These are phyloP conservation scores for Rosellinia necatrix DNA, from an alignment of 2,329 filamentous ascomycete genomes.

Conservation along the genomic window DNA sequence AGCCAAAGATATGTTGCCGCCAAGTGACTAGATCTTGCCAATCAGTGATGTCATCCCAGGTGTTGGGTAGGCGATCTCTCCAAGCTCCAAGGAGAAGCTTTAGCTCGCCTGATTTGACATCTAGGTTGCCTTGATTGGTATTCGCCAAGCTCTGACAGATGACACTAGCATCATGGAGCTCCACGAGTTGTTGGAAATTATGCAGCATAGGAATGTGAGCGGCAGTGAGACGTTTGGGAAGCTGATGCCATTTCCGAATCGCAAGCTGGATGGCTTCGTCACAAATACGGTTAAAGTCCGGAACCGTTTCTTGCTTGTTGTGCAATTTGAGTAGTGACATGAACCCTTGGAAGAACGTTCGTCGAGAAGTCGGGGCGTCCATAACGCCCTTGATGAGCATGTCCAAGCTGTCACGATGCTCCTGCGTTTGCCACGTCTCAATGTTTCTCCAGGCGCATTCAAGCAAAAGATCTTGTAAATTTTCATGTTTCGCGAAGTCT, in stretches of 20 bases:
- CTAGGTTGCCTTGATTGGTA: conserved; percentile 84
- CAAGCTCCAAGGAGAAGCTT: conserved; percentile 93
- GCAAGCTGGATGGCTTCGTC: conserved; percentile 97
- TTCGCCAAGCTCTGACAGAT: conserved; percentile 89
- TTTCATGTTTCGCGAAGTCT: conserved; percentile 98
- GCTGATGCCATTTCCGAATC: conserved; percentile 97
- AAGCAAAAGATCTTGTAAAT: conserved; percentile 92
- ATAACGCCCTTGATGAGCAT: conserved; percentile 95
- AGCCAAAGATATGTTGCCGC: conserved; percentile 97
- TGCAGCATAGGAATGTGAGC: conserved; percentile 94
- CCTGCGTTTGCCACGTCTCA: conserved; percentile 88
- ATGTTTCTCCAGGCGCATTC: conserved; percentile 96
- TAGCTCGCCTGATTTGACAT: conserved; percentile 92
- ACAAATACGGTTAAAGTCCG: conserved; percentile 86
- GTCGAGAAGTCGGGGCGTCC: conserved; percentile 90
- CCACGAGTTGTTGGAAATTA: conserved; percentile 97
- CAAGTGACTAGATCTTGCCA: conserved; percentile 99
- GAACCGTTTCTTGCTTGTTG: conserved; percentile 77
- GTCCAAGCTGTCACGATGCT: conserved; percentile 87
- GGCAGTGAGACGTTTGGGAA: conserved; percentile 91
- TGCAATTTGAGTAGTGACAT: conserved; percentile 95
- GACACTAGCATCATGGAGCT: conserved; percentile 95
- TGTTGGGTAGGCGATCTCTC: conserved; percentile 93
- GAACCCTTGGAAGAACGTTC: conserved; percentile 98
- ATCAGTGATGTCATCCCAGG: conserved; percentile 99